Percentiles rank a stretch among this genome's conserved stretches.
These are phyloP conservation scores for Mycena epipterygia DNA, from an alignment of 768 basidiomycete species.

Conservation along the genomic window DNA sequence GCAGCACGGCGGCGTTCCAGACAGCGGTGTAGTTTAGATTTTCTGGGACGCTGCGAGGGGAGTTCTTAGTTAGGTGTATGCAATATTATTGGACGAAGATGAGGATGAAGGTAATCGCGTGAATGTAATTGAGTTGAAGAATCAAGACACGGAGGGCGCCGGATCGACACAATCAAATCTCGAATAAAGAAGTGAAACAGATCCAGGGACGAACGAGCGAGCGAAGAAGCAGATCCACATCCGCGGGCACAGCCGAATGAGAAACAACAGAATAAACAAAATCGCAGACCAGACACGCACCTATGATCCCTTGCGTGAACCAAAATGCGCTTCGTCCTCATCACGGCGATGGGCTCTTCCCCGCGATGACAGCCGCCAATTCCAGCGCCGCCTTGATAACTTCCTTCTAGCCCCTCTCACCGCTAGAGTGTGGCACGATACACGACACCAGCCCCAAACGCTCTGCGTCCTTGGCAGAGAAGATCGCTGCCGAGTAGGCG, in stretches of 20 bases:
- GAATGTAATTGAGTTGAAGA: too few relatives aligned
- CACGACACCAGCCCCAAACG: slow-evolving; percentile 81
- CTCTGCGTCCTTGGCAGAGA: slow-evolving; percentile 76
- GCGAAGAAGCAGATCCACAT: too few relatives aligned
- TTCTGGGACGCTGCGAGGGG: slow-evolving; percentile 22
- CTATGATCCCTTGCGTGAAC: slow-evolving; percentile 85
- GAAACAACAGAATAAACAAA: neutral
- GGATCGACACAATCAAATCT: too few relatives aligned
- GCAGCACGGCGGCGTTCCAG: slow-evolving; percentile 28
- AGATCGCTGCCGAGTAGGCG: slow-evolving; percentile 80
- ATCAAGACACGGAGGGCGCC: too few relatives aligned
- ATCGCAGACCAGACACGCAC: too few relatives aligned
- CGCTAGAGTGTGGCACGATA: too few relatives aligned
- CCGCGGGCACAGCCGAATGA: slow-evolving; percentile 3
- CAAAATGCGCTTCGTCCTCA: slow-evolving; percentile 83
- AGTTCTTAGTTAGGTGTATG: too few relatives aligned
- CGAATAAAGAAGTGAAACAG: too few relatives aligned
- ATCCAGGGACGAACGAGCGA: too few relatives aligned
- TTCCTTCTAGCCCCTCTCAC: slow-evolving; percentile 73
- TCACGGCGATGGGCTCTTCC: slow-evolving; percentile 83
- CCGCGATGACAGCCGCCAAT: slow-evolving; percentile 74
- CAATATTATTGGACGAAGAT: too few relatives aligned
- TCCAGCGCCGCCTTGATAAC: slow-evolving; percentile 78
- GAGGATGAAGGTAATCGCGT: too few relatives aligned
- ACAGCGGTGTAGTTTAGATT: slow-evolving; percentile 30